These are phyloP conservation scores for Ichthyophonus hoferi DNA, from an alignment of 208 protist genomes.

Conservation along the genomic window DNA sequence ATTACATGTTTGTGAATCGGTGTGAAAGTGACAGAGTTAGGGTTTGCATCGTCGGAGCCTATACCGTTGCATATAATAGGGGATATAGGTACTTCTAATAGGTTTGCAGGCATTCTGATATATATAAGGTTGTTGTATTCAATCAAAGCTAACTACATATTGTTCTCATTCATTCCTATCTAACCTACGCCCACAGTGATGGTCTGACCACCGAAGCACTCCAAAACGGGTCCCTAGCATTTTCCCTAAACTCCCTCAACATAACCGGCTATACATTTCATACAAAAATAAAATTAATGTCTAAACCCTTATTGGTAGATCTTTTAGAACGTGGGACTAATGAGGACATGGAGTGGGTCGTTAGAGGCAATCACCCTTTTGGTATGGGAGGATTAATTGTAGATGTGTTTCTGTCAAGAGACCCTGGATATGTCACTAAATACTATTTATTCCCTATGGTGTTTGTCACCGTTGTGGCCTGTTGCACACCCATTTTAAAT, in stretches of 20 bases:
- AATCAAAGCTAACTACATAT: background rate
- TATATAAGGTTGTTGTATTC: no score
- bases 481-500: background rate
- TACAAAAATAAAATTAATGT: background rate
- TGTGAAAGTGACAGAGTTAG: background rate
- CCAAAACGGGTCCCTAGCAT: background rate
- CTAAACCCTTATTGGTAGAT: background rate
- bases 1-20: background rate
- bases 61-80: background rate
- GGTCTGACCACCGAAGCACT: background rate
- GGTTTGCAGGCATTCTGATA: no score
- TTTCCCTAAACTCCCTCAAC: background rate
- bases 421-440: background rate
- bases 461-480: background rate
- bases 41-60: background rate
- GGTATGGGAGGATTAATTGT: constrained; percentile 2
- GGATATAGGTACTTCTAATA: no score
- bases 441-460: constrained; percentile 28
- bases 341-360: background rate
- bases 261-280: background rate
- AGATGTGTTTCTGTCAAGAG: background rate
- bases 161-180: background rate
- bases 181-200: background rate
- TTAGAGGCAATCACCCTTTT: background rate
- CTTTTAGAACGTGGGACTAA: background rate